Evolutionary conservation across 345 rosid genomes (phyloP).

Genomic region (Citrus sp.): DNA sequence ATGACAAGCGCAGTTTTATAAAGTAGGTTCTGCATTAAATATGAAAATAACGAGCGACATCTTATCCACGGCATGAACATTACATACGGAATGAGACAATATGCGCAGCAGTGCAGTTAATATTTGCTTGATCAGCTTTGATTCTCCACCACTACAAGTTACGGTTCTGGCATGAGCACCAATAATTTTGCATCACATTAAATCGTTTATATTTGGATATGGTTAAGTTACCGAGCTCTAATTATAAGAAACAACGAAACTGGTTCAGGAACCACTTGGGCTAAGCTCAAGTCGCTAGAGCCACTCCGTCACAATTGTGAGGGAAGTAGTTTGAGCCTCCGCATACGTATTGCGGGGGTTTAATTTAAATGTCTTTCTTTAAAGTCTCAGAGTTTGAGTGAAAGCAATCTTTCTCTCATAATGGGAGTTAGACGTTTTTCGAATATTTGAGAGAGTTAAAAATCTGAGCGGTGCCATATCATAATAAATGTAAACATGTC

Average conservation of each 20-base stretch:
- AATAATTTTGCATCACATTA: too few species aligned
- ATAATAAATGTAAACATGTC: too few species aligned
- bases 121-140: not conserved
- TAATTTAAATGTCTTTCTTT: too few species aligned
- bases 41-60: conserved; percentile 25
- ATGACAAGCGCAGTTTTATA: not conserved
- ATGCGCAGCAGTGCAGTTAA: not conserved
- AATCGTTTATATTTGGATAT: too few species aligned
- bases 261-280: too few species aligned
- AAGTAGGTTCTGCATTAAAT: conserved; percentile 19
- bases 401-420: rapidly evolving
- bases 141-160: not conserved
- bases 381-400: rapidly evolving
- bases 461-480: too few species aligned
- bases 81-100: not conserved
- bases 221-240: too few species aligned
- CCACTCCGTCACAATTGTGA: too few species aligned
- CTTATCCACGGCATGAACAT: conserved; percentile 25
- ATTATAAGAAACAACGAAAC: not conserved
- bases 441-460: too few species aligned
- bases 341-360: rapidly evolving
- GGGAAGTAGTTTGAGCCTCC: rapidly evolving
- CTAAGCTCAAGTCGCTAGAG: too few species aligned
- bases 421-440: rapidly evolving
- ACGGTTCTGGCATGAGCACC: too few species aligned